These are phyloP conservation scores for Carex myosuroides DNA, from an alignment of 176 grass and related monocot genomes.

Conservation along the genomic window DNA sequence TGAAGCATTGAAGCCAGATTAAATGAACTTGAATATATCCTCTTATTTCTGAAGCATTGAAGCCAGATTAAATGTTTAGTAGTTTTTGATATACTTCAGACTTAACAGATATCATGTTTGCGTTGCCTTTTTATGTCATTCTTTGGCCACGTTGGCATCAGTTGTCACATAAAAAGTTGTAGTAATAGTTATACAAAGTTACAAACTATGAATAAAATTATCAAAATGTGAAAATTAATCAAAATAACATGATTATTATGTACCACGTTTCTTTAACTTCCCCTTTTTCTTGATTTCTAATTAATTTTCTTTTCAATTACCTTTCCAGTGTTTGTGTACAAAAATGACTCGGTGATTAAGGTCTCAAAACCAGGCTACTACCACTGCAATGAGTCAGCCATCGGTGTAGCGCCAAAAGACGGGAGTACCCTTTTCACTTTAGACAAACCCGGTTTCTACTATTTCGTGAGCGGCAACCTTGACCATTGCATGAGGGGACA, in stretches of 20 bases:
- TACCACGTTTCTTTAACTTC: neutral
- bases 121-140: neutral
- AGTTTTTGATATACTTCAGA: neutral
- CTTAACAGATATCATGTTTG: neutral
- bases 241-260: neutral
- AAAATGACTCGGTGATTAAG: slow-evolving; percentile 61
- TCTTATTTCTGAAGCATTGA: neutral
- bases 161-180: neutral
- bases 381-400: slow-evolving; percentile 62
- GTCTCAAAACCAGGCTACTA: slow-evolving; percentile 59
- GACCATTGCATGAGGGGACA: slow-evolving; percentile 47
- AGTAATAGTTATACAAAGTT: neutral
- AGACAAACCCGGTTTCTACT: slow-evolving; percentile 36
- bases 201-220: neutral
- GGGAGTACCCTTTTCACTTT: slow-evolving; percentile 46
- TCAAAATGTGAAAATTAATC: neutral
- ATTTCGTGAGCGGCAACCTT: slow-evolving; percentile 59
- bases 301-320: neutral
- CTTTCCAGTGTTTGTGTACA: slow-evolving; percentile 62
- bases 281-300: neutral
- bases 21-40: neutral
- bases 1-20: neutral
- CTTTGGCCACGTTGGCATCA: neutral
- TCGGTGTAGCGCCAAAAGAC: slow-evolving; percentile 24
- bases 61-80: neutral